These are phyloP conservation scores for Syzygium jambos DNA, from an alignment of 345 rosid genomes.

Conservation along the genomic window DNA sequence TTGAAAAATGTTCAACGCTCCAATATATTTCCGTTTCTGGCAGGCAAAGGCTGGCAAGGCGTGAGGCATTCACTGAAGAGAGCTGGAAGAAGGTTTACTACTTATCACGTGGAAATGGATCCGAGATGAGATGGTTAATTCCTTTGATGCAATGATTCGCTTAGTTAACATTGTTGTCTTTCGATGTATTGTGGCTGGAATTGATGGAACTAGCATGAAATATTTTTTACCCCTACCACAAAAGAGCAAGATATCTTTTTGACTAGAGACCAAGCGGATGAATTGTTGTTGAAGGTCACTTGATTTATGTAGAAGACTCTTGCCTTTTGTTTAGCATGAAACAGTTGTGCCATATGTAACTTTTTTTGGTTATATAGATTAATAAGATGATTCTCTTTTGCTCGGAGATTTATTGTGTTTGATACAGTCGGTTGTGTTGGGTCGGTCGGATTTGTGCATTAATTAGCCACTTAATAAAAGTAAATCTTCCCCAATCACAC, in stretches of 20 bases:
- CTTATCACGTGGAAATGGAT: constrained; percentile 82
- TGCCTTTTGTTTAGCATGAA: neutral
- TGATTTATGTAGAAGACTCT: neutral
- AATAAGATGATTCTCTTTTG: neutral
- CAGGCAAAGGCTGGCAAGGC: constrained; percentile 80
- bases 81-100: constrained; percentile 77
- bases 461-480: neutral
- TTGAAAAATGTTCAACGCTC: neutral
- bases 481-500: neutral
- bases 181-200: neutral
- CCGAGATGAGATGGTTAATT: constrained; percentile 72
- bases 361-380: neutral
- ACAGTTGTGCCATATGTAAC: neutral
- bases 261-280: neutral
- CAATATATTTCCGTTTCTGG: neutral
- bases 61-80: constrained; percentile 75
- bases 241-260: neutral
- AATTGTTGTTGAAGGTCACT: neutral
- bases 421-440: neutral
- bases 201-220: neutral
- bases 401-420: neutral
- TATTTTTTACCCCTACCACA: neutral
- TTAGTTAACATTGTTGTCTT: neutral
- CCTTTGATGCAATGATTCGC: constrained; percentile 55
- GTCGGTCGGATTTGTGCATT: neutral